Conservation (phyloP, 768 basidiomycete species). For the Serendipita sp. region DNA sequence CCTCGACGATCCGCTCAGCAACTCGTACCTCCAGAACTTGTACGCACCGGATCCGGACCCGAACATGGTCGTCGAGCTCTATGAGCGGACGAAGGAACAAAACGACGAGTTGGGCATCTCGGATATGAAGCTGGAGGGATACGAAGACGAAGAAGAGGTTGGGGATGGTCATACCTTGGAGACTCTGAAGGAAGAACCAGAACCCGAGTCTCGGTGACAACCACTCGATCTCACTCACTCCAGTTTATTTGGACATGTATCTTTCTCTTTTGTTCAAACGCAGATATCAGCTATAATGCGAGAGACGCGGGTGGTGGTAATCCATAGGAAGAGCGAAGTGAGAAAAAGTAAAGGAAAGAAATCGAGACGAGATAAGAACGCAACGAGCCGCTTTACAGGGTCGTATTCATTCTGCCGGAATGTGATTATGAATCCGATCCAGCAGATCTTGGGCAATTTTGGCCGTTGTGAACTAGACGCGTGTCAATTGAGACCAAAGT, state of each 20-base stretch:
- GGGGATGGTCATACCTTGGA: not conserved
- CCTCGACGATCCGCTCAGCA: slow-evolving; percentile 87
- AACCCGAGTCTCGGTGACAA: not conserved
- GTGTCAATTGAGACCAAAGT: too few species aligned
- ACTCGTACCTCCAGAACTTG: slow-evolving; percentile 91
- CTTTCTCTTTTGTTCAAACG: too few species aligned
- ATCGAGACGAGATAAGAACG: too few species aligned
- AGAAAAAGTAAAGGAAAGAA: too few species aligned
- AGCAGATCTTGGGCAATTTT: slow-evolving; percentile 3
- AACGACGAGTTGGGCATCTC: slow-evolving; percentile 91
- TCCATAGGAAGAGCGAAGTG: too few species aligned
- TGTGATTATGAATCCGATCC: not conserved
- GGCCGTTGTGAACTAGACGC: not conserved
- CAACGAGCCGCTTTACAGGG: not conserved
- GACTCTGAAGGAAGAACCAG: not conserved
- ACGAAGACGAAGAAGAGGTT: slow-evolving; percentile 26
- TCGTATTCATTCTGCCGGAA: not conserved
- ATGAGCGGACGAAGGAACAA: slow-evolving; percentile 77
- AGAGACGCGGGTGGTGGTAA: too few species aligned
- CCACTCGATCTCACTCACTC: not conserved
- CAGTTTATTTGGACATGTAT: not conserved
- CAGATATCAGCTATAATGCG: too few species aligned
- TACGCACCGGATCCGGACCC: slow-evolving; percentile 97
- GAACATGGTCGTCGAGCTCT: slow-evolving; percentile 70
- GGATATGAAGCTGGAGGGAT: slow-evolving; percentile 72